These are phyloP conservation scores for Naganishia vaughanmartiniae DNA, from an alignment of 768 basidiomycete species.

Conservation along the genomic window DNA sequence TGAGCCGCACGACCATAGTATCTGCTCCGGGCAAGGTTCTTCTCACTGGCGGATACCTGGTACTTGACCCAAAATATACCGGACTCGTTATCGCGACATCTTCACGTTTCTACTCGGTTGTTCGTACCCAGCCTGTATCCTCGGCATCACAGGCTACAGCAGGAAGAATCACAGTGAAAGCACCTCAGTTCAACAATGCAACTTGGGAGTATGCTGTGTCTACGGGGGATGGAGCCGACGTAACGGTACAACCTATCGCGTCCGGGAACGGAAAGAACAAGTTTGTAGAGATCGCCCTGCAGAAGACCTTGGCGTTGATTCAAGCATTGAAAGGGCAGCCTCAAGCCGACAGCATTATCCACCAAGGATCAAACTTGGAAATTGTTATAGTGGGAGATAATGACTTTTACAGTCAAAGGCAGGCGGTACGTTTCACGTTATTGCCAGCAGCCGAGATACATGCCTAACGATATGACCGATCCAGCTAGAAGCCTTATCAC, in stretches of 20 bases:
- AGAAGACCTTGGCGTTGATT: conserved; percentile 69
- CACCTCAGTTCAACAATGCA: conserved; percentile 84
- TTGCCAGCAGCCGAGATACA: background rate
- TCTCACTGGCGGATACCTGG: conserved; percentile 92
- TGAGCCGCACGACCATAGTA: conserved; percentile 62
- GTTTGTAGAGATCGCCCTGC: conserved; percentile 86
- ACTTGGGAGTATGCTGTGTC: conserved; percentile 37
- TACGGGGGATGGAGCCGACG: conserved; percentile 13
- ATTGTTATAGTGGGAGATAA: conserved; percentile 88
- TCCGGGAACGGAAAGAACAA: conserved; percentile 66
- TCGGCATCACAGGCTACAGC: background rate
- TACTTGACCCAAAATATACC: conserved; percentile 79
- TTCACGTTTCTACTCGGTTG: conserved; percentile 84
- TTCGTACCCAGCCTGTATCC: conserved; percentile 51
- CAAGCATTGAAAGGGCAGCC: conserved; percentile 48
- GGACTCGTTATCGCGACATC: conserved; percentile 89
- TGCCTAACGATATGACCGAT: background rate
- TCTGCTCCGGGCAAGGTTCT: conserved; percentile 95
- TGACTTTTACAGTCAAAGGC: conserved; percentile 94
- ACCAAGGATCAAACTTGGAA: conserved; percentile 50
- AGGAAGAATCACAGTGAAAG: conserved; percentile 65
- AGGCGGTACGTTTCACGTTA: conserved; percentile 61
- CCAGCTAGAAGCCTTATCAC: conserved; percentile 64
- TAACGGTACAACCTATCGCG: background rate
- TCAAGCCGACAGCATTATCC: conserved; percentile 14